These are phyloP conservation scores for Gossypium ekmanianum DNA, from an alignment of 345 rosid species.

Conservation along the genomic window DNA sequence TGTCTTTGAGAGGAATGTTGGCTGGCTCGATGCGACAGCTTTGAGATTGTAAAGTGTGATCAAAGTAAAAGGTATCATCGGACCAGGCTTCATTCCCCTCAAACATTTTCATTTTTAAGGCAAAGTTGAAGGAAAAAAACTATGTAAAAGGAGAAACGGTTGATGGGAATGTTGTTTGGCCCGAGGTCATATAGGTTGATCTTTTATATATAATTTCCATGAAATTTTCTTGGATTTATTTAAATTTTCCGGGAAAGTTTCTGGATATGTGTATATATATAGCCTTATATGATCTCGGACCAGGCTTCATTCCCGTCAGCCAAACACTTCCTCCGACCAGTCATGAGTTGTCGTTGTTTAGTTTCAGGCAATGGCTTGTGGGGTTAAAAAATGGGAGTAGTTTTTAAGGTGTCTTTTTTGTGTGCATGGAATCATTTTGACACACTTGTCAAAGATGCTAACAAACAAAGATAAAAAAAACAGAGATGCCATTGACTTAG, in stretches of 20 bases:
- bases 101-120: not conserved
- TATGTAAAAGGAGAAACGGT: conserved; percentile 22
- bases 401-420: not conserved
- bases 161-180: conserved; percentile 60
- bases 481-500: conserved; percentile 27
- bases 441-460: conserved; percentile 20
- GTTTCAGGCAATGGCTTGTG: not conserved
- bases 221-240: not conserved
- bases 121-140: not conserved
- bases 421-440: conserved; percentile 29
- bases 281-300: conserved; percentile 45
- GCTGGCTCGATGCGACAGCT: conserved; percentile 18
- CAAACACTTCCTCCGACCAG: conserved; percentile 17
- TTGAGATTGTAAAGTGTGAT: not conserved
- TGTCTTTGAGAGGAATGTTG: conserved; percentile 24
- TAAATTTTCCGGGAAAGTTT: not conserved
- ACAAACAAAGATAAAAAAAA: conserved; percentile 16
- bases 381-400: not conserved
- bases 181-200: conserved; percentile 39
- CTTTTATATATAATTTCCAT: not conserved
- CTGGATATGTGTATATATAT: not conserved
- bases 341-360: not conserved
- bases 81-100: conserved; percentile 31
- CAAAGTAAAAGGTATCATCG: conserved; percentile 16
- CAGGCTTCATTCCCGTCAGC: conserved; percentile 64